Evolutionary conservation across 768 basidiomycete species (phyloP), one percentile per base, ranked within the genome.

Genomic region (Tulasnella sp.): DNA sequence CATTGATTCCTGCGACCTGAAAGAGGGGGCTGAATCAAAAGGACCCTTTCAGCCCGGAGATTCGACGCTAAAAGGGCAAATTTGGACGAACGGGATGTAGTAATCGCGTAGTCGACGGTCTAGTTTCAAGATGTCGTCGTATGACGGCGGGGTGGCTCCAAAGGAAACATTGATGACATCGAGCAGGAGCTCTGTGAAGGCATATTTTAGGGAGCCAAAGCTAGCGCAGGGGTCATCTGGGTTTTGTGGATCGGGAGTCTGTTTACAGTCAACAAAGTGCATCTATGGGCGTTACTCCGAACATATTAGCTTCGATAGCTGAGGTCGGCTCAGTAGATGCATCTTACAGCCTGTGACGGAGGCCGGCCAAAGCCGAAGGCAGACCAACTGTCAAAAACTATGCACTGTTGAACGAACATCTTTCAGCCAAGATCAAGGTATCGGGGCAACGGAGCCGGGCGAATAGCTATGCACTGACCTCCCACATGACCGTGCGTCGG

Each of bases 121-220:
- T 11, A 65, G 51, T 43, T 56, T 58, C 24, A 65, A 54, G 19
- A 65, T 60, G 24, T 62, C 47, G n/a, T 64, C 58, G 47, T 65
- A 65, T 10, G 64, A 49, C 27, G 62, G 62, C 11, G 63, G 62
- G 42, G 51, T 54, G 17, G 62, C 62, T 3, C 51, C 60, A 43
- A 63, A 63, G 8, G 47, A 43, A 15, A 51, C 45, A 34, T 61
- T 61, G 27, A 61, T 45, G 3, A 54, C 41, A 44, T 54, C 41
- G 29, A 61, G 51, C 0, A 61, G 52, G 41, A 61, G 32, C 51
- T 54, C 52, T 19, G 59, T 54, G 29, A 53, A 61, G 26, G 34
- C 26, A 41, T 61, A 61, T 47, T 61, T 61, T 24, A 61, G 29
- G 24, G 51, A 51, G 42, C 30, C 50, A 61, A 42, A 62, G 58